A percentile compares a stretch with the other conserved stretches of the same genome.
Conservation (phyloP, 208 protist genomes). For the Trypanosoma vivax region DNA sequence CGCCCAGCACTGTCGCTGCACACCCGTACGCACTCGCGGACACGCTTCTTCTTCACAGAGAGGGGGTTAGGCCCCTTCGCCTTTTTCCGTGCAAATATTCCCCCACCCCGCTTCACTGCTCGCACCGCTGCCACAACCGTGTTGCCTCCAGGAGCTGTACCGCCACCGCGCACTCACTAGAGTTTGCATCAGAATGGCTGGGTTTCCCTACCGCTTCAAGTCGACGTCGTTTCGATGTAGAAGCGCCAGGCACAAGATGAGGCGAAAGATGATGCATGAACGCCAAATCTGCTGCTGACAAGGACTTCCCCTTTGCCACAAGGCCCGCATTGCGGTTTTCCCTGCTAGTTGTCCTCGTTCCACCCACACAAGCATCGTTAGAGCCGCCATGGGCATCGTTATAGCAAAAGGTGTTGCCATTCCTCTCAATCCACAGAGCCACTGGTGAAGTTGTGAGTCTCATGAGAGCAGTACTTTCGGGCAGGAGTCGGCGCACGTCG, state of each 20-base stretch:
- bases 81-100: neutral
- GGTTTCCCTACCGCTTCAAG: too few species aligned
- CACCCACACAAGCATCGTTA: too few species aligned
- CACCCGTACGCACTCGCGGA: conserved; percentile 58
- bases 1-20: too few species aligned
- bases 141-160: too few species aligned
- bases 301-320: conserved; percentile 8
- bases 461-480: conserved; percentile 41
- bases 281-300: conserved; percentile 22
- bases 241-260: neutral
- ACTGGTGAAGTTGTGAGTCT: conserved; percentile 50
- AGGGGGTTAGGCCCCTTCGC: conserved; percentile 52
- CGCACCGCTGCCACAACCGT: conserved; percentile 9
- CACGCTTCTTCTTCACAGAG: conserved; percentile 73
- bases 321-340: too few species aligned
- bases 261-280: conserved; percentile 20
- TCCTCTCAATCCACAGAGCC: conserved; percentile 66
- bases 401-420: conserved; percentile 29
- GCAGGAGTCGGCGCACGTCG: conserved; percentile 55
- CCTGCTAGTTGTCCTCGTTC: too few species aligned
- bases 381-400: neutral
- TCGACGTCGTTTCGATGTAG: neutral
- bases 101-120: conserved; percentile 3
- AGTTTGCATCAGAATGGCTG: too few species aligned
- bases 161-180: too few species aligned